phyloP scores from a whole-genome alignment of 192 early-diverging fungal genomes.

The Umbelopsis vinacea region DNA sequence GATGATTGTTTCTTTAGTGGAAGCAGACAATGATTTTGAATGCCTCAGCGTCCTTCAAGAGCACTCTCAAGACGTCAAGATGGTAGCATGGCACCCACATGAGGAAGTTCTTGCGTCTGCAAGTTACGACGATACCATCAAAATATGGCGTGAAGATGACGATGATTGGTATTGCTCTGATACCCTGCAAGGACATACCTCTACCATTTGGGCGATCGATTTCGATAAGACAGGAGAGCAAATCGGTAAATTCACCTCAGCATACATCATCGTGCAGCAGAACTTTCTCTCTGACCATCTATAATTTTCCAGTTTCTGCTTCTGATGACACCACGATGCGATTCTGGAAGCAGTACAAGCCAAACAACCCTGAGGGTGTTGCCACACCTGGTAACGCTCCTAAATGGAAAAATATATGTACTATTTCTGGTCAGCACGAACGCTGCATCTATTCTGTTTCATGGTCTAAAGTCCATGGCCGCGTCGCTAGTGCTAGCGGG shows the following conservation, averaged over 20 bases:
- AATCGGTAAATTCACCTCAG: slow-evolving; percentile 41
- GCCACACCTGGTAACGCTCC: slow-evolving; percentile 57
- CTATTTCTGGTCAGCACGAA: slow-evolving; percentile 71
- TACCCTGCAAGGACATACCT: slow-evolving; percentile 82
- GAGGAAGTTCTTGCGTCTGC: slow-evolving; percentile 86
- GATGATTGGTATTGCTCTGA: slow-evolving; percentile 97
- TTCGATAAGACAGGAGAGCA: slow-evolving; percentile 73
- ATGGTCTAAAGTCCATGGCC: slow-evolving; percentile 78
- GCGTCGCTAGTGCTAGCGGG: slow-evolving; percentile 80
- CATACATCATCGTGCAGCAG: not conserved
- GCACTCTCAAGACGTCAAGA: slow-evolving; percentile 96
- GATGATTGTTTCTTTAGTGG: slow-evolving; percentile 38
- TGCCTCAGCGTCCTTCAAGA: slow-evolving; percentile 94
- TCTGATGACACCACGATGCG: slow-evolving; percentile 87
- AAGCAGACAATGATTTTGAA: slow-evolving; percentile 91
- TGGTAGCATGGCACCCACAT: slow-evolving; percentile 89
- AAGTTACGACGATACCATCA: slow-evolving; percentile 94
- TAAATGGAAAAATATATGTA: slow-evolving; percentile 71
- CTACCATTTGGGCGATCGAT: slow-evolving; percentile 94
- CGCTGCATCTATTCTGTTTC: slow-evolving; percentile 93
- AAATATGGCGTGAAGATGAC: slow-evolving; percentile 92
- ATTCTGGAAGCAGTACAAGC: slow-evolving; percentile 71
- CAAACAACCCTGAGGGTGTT: slow-evolving; percentile 54
- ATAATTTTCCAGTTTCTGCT: slow-evolving; percentile 62
- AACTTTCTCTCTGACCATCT: not conserved